Conservation (phyloP, 208 protist species). For the Porcisia hertigi region DNA sequence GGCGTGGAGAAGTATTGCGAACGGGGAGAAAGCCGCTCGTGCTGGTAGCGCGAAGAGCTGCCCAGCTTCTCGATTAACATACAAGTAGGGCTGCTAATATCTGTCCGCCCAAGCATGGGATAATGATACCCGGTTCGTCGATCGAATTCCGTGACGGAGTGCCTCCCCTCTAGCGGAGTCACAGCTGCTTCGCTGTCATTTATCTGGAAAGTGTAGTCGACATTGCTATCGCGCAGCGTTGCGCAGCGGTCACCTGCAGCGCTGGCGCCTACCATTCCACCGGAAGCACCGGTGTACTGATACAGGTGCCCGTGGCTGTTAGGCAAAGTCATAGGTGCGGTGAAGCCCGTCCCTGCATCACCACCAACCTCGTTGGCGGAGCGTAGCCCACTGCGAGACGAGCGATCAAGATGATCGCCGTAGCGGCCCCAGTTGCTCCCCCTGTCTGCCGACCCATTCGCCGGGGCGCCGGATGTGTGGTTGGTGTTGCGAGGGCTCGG, state of each 20-base stretch:
- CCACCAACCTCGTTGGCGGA: background rate
- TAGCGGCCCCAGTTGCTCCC: background rate
- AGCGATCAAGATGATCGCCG: background rate
- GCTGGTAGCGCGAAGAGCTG: conserved; percentile 8
- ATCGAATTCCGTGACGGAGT: conserved; percentile 7
- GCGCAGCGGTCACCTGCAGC: background rate
- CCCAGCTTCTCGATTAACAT: background rate
- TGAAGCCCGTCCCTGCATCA: background rate
- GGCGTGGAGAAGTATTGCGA: conserved; percentile 5
- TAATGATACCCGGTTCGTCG: conserved; percentile 13
- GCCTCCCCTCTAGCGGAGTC: conserved; percentile 4
- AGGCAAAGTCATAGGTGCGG: conserved; percentile 12
- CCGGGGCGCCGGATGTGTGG: background rate
- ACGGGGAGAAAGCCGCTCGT: conserved; percentile 8
- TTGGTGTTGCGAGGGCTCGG: background rate
- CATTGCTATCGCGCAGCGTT: background rate
- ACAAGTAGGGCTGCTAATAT: conserved; percentile 2
- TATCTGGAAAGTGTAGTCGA: conserved; percentile 14
- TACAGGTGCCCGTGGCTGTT: conserved; percentile 17
- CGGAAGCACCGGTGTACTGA: background rate
- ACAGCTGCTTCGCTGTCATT: conserved; percentile 11
- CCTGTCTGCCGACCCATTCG: background rate
- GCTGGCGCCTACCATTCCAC: background rate
- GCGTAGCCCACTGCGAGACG: conserved; percentile 8
- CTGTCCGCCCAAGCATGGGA: background rate